Evolutionary conservation across 352 stramenopile species (phyloP).

Genomic region (Pythium folliculosum): DNA sequence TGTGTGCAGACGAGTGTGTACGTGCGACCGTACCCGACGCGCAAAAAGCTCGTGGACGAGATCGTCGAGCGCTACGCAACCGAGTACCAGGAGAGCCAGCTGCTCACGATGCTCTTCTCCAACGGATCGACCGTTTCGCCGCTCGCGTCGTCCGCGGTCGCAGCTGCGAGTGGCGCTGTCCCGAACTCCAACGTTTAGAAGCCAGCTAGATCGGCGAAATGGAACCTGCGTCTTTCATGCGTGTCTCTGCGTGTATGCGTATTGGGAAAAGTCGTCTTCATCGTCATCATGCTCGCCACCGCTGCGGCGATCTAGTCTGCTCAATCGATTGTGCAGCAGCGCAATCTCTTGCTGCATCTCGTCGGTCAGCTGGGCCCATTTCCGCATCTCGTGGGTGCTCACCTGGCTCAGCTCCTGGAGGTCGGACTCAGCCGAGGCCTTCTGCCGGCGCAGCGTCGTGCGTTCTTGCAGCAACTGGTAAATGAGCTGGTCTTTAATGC

Average conservation of each 20-base stretch:
- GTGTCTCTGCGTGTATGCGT: slow-evolving; percentile 4
- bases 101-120: slow-evolving; percentile 78
- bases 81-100: slow-evolving; percentile 86
- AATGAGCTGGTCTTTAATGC: slow-evolving; percentile 85
- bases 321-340: slow-evolving; percentile 40
- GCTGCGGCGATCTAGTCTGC: not conserved
- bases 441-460: slow-evolving; percentile 51
- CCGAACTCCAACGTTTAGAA: slow-evolving; percentile 19
- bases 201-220: not conserved
- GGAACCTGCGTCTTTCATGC: slow-evolving; percentile 8
- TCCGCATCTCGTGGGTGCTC: slow-evolving; percentile 81
- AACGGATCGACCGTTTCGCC: slow-evolving; percentile 22
- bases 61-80: slow-evolving; percentile 85
- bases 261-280: not conserved
- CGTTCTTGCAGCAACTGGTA: slow-evolving; percentile 77
- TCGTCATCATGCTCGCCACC: not conserved
- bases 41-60: slow-evolving; percentile 88
- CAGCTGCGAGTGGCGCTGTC: not conserved
- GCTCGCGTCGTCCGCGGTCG: not conserved
- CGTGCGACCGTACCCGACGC: slow-evolving; percentile 81
- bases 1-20: slow-evolving; percentile 72
- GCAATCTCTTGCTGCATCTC: slow-evolving; percentile 85
- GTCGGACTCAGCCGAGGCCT: slow-evolving; percentile 47
- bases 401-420: slow-evolving; percentile 67
- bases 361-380: slow-evolving; percentile 78